A percentile compares a stretch with the other conserved stretches of the same genome.
These are phyloP conservation scores for Sequoia sempervirens DNA, from an alignment of 75 land plant species.

Conservation along the genomic window DNA sequence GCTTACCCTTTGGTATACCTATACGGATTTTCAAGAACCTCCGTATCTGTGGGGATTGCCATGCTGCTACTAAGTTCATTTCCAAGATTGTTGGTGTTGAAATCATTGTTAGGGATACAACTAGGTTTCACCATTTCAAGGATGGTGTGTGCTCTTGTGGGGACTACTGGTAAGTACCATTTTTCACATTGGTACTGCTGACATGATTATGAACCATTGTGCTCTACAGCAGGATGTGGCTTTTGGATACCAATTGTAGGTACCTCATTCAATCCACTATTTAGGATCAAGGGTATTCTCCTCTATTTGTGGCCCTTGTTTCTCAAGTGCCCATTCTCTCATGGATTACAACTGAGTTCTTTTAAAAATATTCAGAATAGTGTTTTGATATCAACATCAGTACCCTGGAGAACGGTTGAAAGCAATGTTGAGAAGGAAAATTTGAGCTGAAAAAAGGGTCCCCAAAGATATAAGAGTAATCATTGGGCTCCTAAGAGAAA, in stretches of 20 bases:
- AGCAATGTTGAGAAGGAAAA: background rate
- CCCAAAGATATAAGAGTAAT: background rate
- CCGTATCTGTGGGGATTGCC: slow-evolving; percentile 24
- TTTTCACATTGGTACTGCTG: background rate
- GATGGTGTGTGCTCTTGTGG: slow-evolving; percentile 21
- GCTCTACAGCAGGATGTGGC: background rate
- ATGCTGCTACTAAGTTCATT: slow-evolving; percentile 13
- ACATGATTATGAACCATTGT: background rate
- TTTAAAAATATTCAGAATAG: background rate
- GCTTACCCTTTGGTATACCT: background rate
- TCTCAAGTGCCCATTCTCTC: background rate
- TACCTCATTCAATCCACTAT: background rate
- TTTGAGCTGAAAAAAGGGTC: background rate
- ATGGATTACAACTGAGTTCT: background rate
- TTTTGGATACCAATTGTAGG: background rate
- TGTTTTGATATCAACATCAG: background rate
- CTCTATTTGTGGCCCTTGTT: background rate
- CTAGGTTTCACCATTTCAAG: slow-evolving; percentile 24
- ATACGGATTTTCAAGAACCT: slow-evolving; percentile 27
- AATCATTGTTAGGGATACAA: slow-evolving; percentile 19
- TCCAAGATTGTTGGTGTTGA: slow-evolving; percentile 15
- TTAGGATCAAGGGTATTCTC: background rate
- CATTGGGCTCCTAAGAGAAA: background rate
- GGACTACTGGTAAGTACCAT: slow-evolving; percentile 17
- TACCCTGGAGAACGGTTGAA: background rate